Conservation (phyloP, 2,329 filamentous ascomycete species). For the Elsinoe batatas region DNA sequence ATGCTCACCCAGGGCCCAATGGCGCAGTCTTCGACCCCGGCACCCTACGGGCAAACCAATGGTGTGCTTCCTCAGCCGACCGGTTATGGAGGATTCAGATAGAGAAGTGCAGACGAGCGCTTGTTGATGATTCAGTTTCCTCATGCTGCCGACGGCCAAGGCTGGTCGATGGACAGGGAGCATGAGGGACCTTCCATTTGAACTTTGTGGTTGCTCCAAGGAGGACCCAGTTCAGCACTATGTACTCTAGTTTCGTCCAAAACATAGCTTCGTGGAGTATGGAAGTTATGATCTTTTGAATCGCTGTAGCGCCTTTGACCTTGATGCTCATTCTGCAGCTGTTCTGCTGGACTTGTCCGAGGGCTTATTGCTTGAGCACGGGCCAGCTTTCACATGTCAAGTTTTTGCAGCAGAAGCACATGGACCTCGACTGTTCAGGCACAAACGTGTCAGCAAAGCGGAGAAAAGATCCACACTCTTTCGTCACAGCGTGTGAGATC, state of each 20-base stretch:
- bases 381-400: conserved; percentile 5
- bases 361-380: neutral
- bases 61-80: conserved; percentile 85
- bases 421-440: neutral
- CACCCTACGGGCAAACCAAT: conserved; percentile 69
- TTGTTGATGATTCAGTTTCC: neutral
- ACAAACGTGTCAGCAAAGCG: neutral
- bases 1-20: conserved; percentile 90
- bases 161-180: neutral
- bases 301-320: neutral
- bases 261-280: neutral
- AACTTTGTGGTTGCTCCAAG: neutral
- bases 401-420: neutral
- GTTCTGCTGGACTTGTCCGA: neutral
- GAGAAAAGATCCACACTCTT: conserved; percentile 4
- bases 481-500: neutral
- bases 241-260: conserved; percentile 3
- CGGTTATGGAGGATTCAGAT: conserved; percentile 25
- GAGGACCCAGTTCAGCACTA: neutral
- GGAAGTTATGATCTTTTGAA: neutral
- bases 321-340: neutral
- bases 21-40: conserved; percentile 49
- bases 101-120: neutral
- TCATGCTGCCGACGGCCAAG: neutral
- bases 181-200: too few relatives aligned